A percentile compares a stretch with the other conserved stretches of the same genome.
Evolutionary conservation across 441 rosid species (phyloP).

Genomic region (Biscutella laevigata): DNA sequence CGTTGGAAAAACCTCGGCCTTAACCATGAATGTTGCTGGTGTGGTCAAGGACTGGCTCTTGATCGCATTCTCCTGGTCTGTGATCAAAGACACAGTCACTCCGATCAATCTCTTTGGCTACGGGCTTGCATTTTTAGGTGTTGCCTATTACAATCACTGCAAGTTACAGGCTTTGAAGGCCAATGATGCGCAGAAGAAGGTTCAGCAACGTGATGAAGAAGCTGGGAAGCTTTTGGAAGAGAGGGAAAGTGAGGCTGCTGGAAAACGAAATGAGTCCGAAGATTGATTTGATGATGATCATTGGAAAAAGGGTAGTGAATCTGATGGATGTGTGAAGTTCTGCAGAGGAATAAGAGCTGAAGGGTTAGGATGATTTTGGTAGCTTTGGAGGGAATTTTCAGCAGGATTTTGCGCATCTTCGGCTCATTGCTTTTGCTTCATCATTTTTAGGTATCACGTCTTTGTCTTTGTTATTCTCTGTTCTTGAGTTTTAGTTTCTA

Average conservation of each 20-base stretch:
- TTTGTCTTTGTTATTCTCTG: not conserved
- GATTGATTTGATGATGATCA: constrained; percentile 27
- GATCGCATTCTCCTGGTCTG: constrained; percentile 95
- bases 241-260: constrained; percentile 53
- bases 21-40: constrained; percentile 97
- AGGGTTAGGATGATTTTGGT: constrained; percentile 21
- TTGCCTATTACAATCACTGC: constrained; percentile 82
- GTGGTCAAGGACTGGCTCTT: constrained; percentile 93
- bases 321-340: not conserved
- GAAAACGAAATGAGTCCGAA: constrained; percentile 49
- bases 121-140: constrained; percentile 85
- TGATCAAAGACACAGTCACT: constrained; percentile 89
- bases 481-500: constrained; percentile 2
- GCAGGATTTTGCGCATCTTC: constrained; percentile 2
- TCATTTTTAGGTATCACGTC: constrained; percentile 6
- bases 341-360: constrained; percentile 36
- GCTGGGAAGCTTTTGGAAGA: constrained; percentile 65
- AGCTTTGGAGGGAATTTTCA: not conserved
- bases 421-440: not conserved
- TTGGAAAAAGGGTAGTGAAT: not conserved
- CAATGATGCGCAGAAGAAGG: constrained; percentile 81
- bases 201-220: constrained; percentile 59
- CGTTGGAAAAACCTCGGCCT: constrained; percentile 89
- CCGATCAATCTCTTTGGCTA: constrained; percentile 74
- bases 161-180: constrained; percentile 84